A percentile compares a stretch with the other conserved stretches of the same genome.
Evolutionary conservation across 768 basidiomycete genomes (phyloP).

Genomic region (Suillus sp.): DNA sequence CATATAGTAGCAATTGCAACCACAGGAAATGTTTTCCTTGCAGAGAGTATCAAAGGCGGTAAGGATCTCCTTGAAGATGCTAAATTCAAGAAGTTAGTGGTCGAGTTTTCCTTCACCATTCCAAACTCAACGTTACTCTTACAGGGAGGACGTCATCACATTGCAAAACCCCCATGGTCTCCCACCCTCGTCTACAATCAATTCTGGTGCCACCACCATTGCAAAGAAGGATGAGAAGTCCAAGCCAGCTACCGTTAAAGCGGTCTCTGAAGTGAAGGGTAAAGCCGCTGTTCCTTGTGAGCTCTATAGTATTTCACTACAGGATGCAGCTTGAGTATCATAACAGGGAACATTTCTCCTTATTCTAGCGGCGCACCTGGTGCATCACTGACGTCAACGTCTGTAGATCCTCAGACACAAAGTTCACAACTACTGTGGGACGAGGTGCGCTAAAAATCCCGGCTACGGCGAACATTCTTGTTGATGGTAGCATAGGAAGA

Average conservation of each 20-base stretch:
- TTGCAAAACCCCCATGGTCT: constrained; percentile 89
- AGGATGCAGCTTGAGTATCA: constrained; percentile 9
- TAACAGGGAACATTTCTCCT: constrained; percentile 84
- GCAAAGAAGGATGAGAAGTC: constrained; percentile 35
- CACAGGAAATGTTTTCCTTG: constrained; percentile 91
- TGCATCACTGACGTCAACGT: constrained; percentile 92
- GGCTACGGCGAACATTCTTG: neutral
- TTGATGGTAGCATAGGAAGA: constrained; percentile 63
- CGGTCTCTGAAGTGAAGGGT: constrained; percentile 43
- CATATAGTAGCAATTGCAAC: constrained; percentile 89
- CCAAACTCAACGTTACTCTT: constrained; percentile 5
- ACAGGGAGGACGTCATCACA: constrained; percentile 87
- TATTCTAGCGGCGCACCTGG: constrained; percentile 89
- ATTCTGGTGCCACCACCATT: constrained; percentile 34
- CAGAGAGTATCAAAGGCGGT: constrained; percentile 86
- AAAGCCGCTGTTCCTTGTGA: constrained; percentile 71
- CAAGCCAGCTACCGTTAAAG: constrained; percentile 33
- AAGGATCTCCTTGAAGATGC: constrained; percentile 85
- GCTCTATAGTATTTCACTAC: constrained; percentile 22
- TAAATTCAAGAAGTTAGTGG: constrained; percentile 75
- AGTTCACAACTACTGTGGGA: constrained; percentile 90
- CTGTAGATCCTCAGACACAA: constrained; percentile 71
- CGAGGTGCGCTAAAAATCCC: constrained; percentile 50
- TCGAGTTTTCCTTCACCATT: neutral
- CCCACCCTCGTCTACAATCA: constrained; percentile 53